Evolutionary conservation across 164 flowering plant genomes (phyloP).

Genomic region (Tinospora cordifolia): DNA sequence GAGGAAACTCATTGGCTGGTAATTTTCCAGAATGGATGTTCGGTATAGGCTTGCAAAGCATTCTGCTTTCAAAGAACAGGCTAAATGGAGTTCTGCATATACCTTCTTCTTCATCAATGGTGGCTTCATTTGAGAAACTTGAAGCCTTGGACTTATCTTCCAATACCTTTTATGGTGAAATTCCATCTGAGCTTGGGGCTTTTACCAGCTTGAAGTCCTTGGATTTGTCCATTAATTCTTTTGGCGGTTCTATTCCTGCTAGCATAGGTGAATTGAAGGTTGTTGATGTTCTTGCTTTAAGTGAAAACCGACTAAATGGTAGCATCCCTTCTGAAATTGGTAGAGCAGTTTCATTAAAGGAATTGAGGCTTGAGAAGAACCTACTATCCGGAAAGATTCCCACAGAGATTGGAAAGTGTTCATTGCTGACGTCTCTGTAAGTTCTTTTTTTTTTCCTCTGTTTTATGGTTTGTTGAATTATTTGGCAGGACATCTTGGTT

Average conservation of each 20-base stretch:
- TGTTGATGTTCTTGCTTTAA: constrained; percentile 56
- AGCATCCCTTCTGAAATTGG: constrained; percentile 72
- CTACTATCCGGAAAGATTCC: constrained; percentile 51
- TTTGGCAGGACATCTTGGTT: not conserved
- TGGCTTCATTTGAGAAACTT: constrained; percentile 25
- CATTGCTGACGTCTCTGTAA: constrained; percentile 55
- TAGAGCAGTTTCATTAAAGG: constrained; percentile 49
- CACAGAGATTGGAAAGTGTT: constrained; percentile 48
- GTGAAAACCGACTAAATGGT: constrained; percentile 60
- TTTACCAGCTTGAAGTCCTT: constrained; percentile 47
- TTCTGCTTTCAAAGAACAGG: constrained; percentile 31
- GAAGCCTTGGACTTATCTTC: constrained; percentile 57
- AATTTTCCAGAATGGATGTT: constrained; percentile 65
- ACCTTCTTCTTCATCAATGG: constrained; percentile 17
- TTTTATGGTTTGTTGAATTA: not conserved
- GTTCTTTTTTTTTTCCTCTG: constrained; percentile 26
- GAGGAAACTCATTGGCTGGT: constrained; percentile 54
- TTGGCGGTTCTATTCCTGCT: constrained; percentile 54
- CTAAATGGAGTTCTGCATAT: constrained; percentile 27
- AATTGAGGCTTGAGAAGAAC: constrained; percentile 53
- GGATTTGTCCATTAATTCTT: constrained; percentile 60
- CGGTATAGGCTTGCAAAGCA: constrained; percentile 27
- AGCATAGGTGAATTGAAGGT: constrained; percentile 57
- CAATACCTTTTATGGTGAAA: constrained; percentile 56
- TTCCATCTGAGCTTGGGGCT: constrained; percentile 40